Evolutionary conservation across 805 yeast species (phyloP).

Genomic region (Cyberlindnera suaveolens): DNA sequence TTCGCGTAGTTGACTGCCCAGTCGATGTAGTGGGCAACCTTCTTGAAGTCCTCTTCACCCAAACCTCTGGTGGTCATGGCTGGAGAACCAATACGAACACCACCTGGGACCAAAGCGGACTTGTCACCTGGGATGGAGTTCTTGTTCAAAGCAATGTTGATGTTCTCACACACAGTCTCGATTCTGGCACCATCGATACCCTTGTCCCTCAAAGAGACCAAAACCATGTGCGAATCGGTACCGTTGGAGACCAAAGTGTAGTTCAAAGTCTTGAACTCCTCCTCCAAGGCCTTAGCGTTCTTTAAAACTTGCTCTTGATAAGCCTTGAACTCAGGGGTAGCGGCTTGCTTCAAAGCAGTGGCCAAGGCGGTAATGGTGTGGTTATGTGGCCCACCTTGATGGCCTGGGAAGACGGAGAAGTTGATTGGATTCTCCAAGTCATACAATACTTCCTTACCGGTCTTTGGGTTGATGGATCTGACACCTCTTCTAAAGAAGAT

Average conservation of each 20-base stretch:
- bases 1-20: constrained; percentile 70
- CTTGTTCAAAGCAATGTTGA: constrained; percentile 94
- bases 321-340: constrained; percentile 81
- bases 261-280: constrained; percentile 62
- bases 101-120: constrained; percentile 94
- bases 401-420: constrained; percentile 99
- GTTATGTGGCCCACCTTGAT: constrained; percentile 99
- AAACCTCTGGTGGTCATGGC: constrained; percentile 98
- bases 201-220: constrained; percentile 82
- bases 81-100: constrained; percentile 96
- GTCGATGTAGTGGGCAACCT: constrained; percentile 77
- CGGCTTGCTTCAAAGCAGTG: constrained; percentile 92
- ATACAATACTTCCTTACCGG: constrained; percentile 85
- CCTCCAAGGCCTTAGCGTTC: constrained; percentile 82
- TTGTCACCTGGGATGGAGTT: constrained; percentile 98
- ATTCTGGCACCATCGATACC: constrained; percentile 96
- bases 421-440: constrained; percentile 93
- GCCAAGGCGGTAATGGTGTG: constrained; percentile 98
- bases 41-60: constrained; percentile 77
- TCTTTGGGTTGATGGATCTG: constrained; percentile 77
- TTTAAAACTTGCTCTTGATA: constrained; percentile 84
- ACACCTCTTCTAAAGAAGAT: constrained; percentile 97
- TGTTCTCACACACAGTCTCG: constrained; percentile 89
- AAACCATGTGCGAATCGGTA: constrained; percentile 95
- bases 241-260: constrained; percentile 88